Evolutionary conservation across 768 basidiomycete genomes (phyloP).

Genomic region (Boletellus emodensis): DNA sequence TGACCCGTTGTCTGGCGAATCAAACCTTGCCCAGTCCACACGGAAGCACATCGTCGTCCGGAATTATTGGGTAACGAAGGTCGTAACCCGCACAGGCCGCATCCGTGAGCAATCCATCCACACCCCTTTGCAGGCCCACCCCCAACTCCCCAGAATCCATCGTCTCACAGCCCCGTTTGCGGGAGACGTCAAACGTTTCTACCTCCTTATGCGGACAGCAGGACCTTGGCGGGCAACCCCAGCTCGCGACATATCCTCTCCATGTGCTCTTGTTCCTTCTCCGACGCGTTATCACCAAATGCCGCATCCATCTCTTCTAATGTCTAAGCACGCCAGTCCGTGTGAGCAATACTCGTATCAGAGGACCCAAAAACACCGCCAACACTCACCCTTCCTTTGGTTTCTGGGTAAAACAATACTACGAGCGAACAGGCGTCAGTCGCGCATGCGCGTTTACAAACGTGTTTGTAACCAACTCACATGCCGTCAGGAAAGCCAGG

Average conservation of each 20-base stretch:
- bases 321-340: constrained; percentile 16
- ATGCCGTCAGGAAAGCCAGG: constrained; percentile 27
- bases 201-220: constrained; percentile 14
- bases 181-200: background rate
- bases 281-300: constrained; percentile 29
- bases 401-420: constrained; percentile 30
- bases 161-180: too few relatives aligned
- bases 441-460: background rate
- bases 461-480: constrained; percentile 14
- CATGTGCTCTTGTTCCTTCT: constrained; percentile 26
- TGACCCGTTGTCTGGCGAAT: background rate
- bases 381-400: constrained; percentile 29
- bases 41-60: background rate
- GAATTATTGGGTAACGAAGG: too few relatives aligned
- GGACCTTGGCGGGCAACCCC: constrained; percentile 25
- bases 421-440: background rate
- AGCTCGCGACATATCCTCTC: constrained; percentile 25
- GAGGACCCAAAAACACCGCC: background rate
- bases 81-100: background rate
- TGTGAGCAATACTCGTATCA: background rate
- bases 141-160: too few relatives aligned
- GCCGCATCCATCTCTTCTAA: constrained; percentile 33
- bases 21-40: background rate
- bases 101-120: background rate
- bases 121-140: background rate